Base-by-base conservation (phyloP, 768 basidiomycete species). In the Phanerodontia chrysosporium region DNA sequence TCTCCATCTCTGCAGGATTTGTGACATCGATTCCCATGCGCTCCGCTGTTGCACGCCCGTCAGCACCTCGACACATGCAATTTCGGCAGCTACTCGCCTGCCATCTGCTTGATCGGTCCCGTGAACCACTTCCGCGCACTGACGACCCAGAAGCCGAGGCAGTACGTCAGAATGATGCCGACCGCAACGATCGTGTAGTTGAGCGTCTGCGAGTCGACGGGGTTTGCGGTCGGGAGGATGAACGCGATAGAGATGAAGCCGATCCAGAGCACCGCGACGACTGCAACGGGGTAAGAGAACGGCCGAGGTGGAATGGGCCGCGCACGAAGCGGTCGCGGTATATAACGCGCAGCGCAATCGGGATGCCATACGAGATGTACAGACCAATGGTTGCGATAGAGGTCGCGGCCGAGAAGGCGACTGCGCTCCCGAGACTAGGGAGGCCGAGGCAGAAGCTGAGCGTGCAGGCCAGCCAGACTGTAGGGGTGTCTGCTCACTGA, bases 181-280 rank as follows among this genome's bases (percentile, higher is more conserved):
- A 90, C 86, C 2, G 89, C 90, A 9, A 90, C 89, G 44, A 86
- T 78, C 0, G 89, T 72, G 66, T 90, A 92, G 68, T 90, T 91
- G 60, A 91, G 74, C 1, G 89, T 89, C 66, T 89, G 82, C 0
- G 82, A 80, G 63, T 82, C 73, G 49, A 91, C 87, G 7, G 87
- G 87, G 66, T 86, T 89, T 28, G 80, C 72, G 70, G 85, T 80
- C 7, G 87, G 89, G 1, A 92, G 78, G 64, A 89, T 83, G 70
- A 91, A 91, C 5, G 78, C 83, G 65, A 91, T 83, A 5, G 86
- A 76, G 63, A 92, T 90, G 69, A 89, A 88, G 0, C 65, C 66
- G 32, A 90, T 89, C 89, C 89, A 91, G 18, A 71, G 14, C n/a
- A 85, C 80, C 3, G 88, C 83, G 14, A 67, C 62, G 32, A 81